Conservation (phyloP, 2,329 filamentous ascomycete genomes). For the Cladophialophora immunda region DNA sequence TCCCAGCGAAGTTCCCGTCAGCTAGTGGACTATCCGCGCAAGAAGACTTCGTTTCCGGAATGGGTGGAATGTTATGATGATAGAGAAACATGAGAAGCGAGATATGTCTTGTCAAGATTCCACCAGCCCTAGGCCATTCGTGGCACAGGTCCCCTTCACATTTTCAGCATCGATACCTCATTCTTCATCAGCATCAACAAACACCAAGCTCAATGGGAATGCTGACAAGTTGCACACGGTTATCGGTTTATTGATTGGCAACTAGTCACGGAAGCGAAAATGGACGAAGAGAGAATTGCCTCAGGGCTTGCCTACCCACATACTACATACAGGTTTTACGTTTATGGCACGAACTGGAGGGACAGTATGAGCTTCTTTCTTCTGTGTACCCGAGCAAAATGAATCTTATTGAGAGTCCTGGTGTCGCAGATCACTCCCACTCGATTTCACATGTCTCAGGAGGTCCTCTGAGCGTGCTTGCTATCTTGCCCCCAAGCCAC, state of each 20-base stretch:
- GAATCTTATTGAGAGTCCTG: not conserved
- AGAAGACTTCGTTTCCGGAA: not conserved
- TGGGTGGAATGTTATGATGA: not conserved
- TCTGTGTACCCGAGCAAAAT: not conserved
- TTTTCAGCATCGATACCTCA: not conserved
- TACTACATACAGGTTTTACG: conserved; percentile 26
- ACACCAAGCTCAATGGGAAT: not conserved
- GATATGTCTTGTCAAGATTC: not conserved
- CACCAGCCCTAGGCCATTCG: not conserved
- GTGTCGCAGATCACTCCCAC: not conserved
- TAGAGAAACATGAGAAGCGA: not conserved
- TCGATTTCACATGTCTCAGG: conserved; percentile 2
- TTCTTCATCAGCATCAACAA: not conserved
- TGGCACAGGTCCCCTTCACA: not conserved
- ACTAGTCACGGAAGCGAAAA: not conserved
- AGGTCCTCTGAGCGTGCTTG: not conserved
- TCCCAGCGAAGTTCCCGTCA: conserved; percentile 24
- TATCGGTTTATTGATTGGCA: not conserved
- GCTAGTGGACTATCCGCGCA: conserved; percentile 8
- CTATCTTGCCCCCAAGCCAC: not conserved
- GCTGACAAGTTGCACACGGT: not conserved
- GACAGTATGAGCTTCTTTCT: conserved; percentile 10
- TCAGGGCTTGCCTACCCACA: conserved; percentile 15
- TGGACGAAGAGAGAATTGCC: conserved; percentile 18
- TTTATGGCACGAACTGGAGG: conserved; percentile 7